These are phyloP conservation scores for Oryza glumipatula DNA, from an alignment of 176 grass and related monocot species.

Conservation along the genomic window DNA sequence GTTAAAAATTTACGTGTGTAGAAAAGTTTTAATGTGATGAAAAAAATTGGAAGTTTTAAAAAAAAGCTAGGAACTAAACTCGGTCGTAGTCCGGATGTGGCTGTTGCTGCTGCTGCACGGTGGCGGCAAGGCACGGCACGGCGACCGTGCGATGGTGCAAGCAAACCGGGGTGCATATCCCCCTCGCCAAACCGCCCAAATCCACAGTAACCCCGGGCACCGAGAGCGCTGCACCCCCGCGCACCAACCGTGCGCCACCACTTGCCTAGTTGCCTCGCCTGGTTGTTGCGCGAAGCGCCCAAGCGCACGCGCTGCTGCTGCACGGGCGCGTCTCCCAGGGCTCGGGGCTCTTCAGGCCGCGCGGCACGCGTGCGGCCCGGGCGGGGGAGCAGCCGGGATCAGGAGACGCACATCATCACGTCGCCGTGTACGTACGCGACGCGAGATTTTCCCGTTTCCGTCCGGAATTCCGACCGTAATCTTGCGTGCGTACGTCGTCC, in stretches of 20 bases:
- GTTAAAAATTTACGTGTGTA: too few relatives aligned
- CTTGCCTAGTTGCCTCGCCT: not conserved
- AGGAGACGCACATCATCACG: constrained; percentile 5
- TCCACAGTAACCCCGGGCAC: not conserved
- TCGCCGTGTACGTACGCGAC: not conserved
- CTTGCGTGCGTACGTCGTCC: not conserved
- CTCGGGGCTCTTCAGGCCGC: not conserved
- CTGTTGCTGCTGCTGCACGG: not conserved
- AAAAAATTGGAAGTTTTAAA: too few relatives aligned
- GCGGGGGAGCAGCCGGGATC: constrained; percentile 45
- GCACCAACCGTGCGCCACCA: not conserved
- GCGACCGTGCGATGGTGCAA: constrained; percentile 2
- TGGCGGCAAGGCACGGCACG: not conserved
- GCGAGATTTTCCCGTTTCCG: not conserved
- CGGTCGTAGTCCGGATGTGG: not conserved
- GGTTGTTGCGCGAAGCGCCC: too few relatives aligned
- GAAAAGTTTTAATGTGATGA: too few relatives aligned
- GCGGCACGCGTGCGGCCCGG: not conserved
- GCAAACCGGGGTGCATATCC: constrained; percentile 32
- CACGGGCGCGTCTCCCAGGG: not conserved
- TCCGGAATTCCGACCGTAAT: not conserved
- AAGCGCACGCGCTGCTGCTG: too few relatives aligned
- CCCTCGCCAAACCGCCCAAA: constrained; percentile 46
- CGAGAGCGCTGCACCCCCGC: constrained; percentile 20
- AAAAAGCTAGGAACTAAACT: too few relatives aligned